A percentile compares a stretch with the other conserved stretches of the same genome.
These are phyloP conservation scores for Posidonia oceanica DNA, from an alignment of 116 monocot genomes.

Conservation along the genomic window DNA sequence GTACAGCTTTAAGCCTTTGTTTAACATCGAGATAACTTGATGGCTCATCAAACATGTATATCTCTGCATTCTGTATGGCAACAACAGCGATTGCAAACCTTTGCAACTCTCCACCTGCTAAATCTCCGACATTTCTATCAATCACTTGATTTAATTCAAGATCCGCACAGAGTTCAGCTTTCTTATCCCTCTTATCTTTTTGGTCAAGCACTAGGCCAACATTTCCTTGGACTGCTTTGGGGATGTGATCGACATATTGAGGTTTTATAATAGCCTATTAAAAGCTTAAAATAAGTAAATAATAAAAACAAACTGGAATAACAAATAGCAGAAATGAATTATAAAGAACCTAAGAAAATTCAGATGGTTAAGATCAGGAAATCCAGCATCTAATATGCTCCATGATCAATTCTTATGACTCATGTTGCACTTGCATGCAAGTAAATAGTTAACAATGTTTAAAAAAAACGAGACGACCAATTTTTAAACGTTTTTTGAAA, in stretches of 20 bases:
- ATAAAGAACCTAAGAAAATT: no score
- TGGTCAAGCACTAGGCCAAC: constrained; percentile 70
- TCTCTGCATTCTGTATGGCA: constrained; percentile 72
- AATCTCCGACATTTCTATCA: constrained; percentile 74
- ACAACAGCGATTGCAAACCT: constrained; percentile 78
- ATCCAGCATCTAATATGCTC: no score
- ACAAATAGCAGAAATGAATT: no score
- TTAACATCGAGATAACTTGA: constrained; percentile 70
- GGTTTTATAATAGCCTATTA: constrained; percentile 75
- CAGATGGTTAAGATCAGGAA: no score
- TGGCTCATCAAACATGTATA: constrained; percentile 79
- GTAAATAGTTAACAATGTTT: no score
- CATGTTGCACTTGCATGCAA: no score
- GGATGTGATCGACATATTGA: constrained; percentile 82
- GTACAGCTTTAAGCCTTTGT: constrained; percentile 75
- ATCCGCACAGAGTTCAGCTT: constrained; percentile 45
- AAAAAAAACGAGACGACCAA: no score
- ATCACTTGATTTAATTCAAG: constrained; percentile 70
- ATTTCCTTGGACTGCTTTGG: constrained; percentile 81
- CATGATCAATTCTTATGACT: no score
- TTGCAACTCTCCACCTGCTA: constrained; percentile 69
- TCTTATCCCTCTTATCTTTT: constrained; percentile 62
- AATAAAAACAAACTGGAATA: not conserved
- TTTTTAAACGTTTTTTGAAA: no score
- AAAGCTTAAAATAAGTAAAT: not conserved